phyloP scores from a whole-genome alignment of 306 rosid species.

The Acacia confusa region DNA sequence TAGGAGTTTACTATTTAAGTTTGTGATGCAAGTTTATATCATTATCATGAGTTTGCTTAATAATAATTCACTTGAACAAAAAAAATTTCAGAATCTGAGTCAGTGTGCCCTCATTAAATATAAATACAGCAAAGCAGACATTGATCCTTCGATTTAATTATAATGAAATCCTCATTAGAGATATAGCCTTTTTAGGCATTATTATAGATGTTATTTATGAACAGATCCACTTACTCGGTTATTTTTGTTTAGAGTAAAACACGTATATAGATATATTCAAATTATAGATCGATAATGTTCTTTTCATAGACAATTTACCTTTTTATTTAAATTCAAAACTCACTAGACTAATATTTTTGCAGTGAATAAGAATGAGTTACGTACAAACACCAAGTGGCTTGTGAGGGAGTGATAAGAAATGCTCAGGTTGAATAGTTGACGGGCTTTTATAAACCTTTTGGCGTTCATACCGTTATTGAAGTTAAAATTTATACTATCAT shows the following conservation, averaged over 20 bases:
- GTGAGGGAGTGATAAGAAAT: too few species aligned
- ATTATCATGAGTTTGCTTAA: too few species aligned
- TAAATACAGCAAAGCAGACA: slow-evolving; percentile 28
- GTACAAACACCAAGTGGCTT: too few species aligned
- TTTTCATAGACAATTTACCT: not conserved
- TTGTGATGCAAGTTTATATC: too few species aligned
- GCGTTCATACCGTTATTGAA: too few species aligned
- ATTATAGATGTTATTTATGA: not conserved
- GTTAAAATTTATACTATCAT: too few species aligned
- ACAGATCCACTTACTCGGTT: not conserved
- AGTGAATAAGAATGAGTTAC: not conserved
- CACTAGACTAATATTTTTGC: not conserved
- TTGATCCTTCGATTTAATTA: not conserved
- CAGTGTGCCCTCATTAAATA: slow-evolving; percentile 36
- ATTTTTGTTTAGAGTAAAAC: not conserved
- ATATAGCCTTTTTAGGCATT: not conserved
- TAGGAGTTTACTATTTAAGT: too few species aligned
- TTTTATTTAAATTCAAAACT: not conserved
- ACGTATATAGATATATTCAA: not conserved
- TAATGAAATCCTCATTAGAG: not conserved
- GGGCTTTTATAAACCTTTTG: too few species aligned
- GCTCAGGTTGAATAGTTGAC: too few species aligned
- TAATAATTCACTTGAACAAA: slow-evolving; percentile 27
- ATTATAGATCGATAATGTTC: not conserved
- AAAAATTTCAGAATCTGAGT: slow-evolving; percentile 43